phyloP scores from a whole-genome alignment of 2,329 filamentous ascomycete species.

The Annulohypoxylon truncatum region DNA sequence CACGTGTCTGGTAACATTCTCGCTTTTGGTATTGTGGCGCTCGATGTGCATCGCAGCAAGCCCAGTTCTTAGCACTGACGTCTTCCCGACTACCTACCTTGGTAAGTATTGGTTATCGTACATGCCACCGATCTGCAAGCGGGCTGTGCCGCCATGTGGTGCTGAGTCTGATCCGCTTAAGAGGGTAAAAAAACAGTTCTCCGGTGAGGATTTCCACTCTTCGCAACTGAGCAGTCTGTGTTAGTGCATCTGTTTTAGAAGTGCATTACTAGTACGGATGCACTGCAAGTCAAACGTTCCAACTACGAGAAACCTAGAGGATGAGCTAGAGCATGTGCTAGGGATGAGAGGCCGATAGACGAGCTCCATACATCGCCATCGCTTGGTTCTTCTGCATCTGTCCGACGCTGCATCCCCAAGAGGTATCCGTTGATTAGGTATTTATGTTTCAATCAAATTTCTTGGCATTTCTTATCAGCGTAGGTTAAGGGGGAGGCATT shows the following conservation, averaged over 20 bases:
- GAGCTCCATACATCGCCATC: neutral
- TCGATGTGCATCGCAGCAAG: neutral
- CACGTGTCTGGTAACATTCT: slow-evolving; percentile 6
- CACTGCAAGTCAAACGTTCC: slow-evolving; percentile 10
- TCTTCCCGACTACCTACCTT: slow-evolving; percentile 5
- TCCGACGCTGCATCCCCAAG: neutral
- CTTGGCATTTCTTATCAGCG: slow-evolving; percentile 5
- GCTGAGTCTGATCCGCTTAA: neutral
- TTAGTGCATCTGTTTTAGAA: slow-evolving; percentile 2
- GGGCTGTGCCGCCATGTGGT: slow-evolving; percentile 4
- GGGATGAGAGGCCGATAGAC: neutral
- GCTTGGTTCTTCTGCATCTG: neutral
- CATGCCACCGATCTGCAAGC: slow-evolving; percentile 4
- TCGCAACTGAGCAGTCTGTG: neutral
- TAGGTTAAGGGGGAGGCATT: neutral
- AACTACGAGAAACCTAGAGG: neutral
- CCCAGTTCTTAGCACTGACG: neutral
- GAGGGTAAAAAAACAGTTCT: neutral
- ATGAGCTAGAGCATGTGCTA: no score
- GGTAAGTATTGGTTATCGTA: neutral
- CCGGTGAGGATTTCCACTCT: neutral
- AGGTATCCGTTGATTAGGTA: neutral
- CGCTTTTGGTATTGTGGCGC: neutral
- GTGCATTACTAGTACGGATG: slow-evolving; percentile 6
- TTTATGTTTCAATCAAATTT: neutral